Evolutionary conservation across 1,284 basidiomycete genomes (phyloP), one percentile per base, ranked within the genome.

Genomic region (Limonomyces culmigenus): DNA sequence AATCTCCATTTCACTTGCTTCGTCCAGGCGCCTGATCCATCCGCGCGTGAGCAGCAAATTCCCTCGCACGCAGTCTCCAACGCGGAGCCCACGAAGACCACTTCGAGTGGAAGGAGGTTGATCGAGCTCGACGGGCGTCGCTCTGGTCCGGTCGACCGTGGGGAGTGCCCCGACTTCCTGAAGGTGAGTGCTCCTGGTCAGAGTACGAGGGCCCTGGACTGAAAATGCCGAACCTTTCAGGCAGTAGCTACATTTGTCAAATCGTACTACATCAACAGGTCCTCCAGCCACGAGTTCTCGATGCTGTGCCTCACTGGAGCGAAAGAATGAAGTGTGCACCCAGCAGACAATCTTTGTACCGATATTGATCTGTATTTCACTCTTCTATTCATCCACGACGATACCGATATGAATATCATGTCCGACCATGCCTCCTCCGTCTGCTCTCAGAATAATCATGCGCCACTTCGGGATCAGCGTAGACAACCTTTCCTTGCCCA

Each of bases 1-100:
- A 66, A 86, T 45, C 62, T 85, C 14, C 88, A 92, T 55, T 92
- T 89, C 47, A 81, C 81, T 3, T 76, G 78, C 45, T 93, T 92
- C 48, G 70, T 92, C 29, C 64, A 67, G 43, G 79, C 75, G 0
- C 71, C 73, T 1, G 57, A 55, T 29, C 51, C 56, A 2, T 53
- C 58, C 3, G 42, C 55, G 10, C 50, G 59, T 19, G 52, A 53
- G 30, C 41, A 51, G 18, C 38, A 40, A 27, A 42, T 37, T 21
- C 23, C 23, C 8, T 8, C 23, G 23, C 23, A 27, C n/a, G 23
- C 23, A 27, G n/a, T n/a, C 8, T 8, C 23, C 23, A 8, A 8
- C 8, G 23, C 23, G n/a, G 23, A 27, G 8, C n/a, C 23, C n/a
- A n/a, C 8, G 8, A n/a, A 27, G n/a, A n/a, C 8, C 8, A n/a